These are phyloP conservation scores for Stagonosporopsis cucurbitacearum DNA, from an alignment of 2,329 filamentous ascomycete genomes.

Conservation along the genomic window DNA sequence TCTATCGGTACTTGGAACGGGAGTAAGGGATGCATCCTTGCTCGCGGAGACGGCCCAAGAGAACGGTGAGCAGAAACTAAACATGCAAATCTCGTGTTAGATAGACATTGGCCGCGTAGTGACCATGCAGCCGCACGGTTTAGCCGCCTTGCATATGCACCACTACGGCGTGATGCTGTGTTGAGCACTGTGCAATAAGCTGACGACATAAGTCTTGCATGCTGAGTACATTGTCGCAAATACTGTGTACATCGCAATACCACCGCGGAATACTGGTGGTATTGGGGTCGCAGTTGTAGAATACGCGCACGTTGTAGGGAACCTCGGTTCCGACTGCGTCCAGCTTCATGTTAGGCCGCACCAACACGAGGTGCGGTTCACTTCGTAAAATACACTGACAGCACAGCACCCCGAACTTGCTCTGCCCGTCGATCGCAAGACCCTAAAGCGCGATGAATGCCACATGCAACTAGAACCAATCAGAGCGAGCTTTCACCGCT, in stretches of 20 bases:
- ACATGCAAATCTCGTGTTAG: conserved; percentile 24
- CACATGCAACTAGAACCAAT: conserved; percentile 31
- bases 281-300: not conserved
- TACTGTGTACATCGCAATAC: conserved; percentile 9
- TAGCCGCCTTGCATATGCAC: conserved; percentile 22
- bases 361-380: conserved; percentile 7
- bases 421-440: conserved; percentile 17
- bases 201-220: conserved; percentile 19
- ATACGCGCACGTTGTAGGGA: not conserved
- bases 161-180: conserved; percentile 24
- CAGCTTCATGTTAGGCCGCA: not conserved
- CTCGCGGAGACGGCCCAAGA: conserved; percentile 24
- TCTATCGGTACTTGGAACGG: conserved; percentile 17
- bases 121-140: conserved; percentile 21
- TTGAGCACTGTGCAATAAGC: conserved; percentile 35
- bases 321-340: conserved; percentile 3
- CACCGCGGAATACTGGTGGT: not conserved
- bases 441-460: conserved; percentile 17
- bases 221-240: conserved; percentile 13
- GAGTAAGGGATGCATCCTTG: conserved; percentile 16
- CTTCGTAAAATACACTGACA: conserved; percentile 11
- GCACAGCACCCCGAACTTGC: conserved; percentile 15
- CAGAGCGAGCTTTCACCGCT: conserved; percentile 37
- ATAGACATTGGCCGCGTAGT: conserved; percentile 23
- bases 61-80: conserved; percentile 29